Conservation (phyloP, 2,329 filamentous ascomycete species). For the Plectosphaerella cucumerina region DNA sequence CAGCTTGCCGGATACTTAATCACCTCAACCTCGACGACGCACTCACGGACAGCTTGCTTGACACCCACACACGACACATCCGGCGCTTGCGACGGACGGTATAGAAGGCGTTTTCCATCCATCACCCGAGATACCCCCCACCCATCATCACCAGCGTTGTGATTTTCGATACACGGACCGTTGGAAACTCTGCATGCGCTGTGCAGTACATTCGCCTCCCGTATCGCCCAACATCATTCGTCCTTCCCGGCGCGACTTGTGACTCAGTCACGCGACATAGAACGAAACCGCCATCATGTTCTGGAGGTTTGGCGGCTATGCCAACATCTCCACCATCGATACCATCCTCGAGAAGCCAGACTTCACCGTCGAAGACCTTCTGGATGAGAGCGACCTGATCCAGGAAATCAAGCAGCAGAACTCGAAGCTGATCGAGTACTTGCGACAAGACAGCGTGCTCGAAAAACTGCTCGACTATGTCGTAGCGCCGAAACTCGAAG, state of each 20-base stretch:
- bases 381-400: constrained; percentile 93
- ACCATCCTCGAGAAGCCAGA: constrained; percentile 95
- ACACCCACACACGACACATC: background rate
- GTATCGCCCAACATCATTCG: too few species aligned
- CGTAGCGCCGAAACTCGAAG: constrained; percentile 68
- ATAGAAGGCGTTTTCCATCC: background rate
- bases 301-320: constrained; percentile 98
- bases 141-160: too few species aligned
- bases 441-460: constrained; percentile 82
- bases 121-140: background rate
- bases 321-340: constrained; percentile 94
- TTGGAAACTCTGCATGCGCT: too few species aligned
- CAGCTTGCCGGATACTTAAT: too few species aligned
- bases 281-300: constrained; percentile 71
- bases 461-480: constrained; percentile 88
- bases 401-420: constrained; percentile 99
- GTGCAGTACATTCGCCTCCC: too few species aligned
- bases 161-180: too few species aligned
- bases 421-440: constrained; percentile 92
- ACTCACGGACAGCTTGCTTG: background rate
- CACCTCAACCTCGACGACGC: background rate
- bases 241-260: too few species aligned
- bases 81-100: background rate
- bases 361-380: constrained; percentile 89
- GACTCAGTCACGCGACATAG: background rate